A percentile compares a stretch with the other conserved stretches of the same genome.
Conservation (phyloP, 2,329 filamentous ascomycete species). For the Fusarium continuum region DNA sequence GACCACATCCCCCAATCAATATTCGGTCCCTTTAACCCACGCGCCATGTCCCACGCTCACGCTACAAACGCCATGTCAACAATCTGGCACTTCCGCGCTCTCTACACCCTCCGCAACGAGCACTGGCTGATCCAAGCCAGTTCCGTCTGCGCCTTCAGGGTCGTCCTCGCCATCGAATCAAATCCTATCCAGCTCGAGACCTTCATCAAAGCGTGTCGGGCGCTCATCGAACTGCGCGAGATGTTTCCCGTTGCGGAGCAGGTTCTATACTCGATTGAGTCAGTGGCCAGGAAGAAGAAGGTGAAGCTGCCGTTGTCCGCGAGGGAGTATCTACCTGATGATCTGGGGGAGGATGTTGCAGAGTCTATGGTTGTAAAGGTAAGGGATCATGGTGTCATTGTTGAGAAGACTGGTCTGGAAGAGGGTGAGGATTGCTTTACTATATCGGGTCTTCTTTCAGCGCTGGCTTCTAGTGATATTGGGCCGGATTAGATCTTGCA, state of each 20-base stretch:
- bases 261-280: constrained; percentile 17
- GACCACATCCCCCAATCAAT: constrained; percentile 11
- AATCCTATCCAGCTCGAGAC: constrained; percentile 26
- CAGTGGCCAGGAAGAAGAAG: constrained; percentile 1
- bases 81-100: constrained; percentile 28
- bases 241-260: constrained; percentile 19
- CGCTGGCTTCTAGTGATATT: not conserved
- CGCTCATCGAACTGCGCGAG: constrained; percentile 15
- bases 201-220: constrained; percentile 24
- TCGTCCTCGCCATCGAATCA: constrained; percentile 13
- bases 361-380: constrained; percentile 16
- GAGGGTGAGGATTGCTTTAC: not conserved
- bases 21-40: constrained; percentile 22
- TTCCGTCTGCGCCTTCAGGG: constrained; percentile 21
- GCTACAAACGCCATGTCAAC: constrained; percentile 29
- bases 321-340: constrained; percentile 7
- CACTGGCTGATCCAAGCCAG: constrained; percentile 22
- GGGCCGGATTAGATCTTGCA: not conserved
- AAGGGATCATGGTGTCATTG: constrained; percentile 22
- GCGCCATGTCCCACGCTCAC: constrained; percentile 12
- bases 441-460: constrained; percentile 13
- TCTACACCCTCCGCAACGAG: constrained; percentile 18
- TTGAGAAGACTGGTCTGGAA: not conserved
- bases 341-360: not conserved
- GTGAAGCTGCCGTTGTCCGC: constrained; percentile 15